Evolutionary conservation across 805 yeast species (phyloP).

Genomic region (Saturnispora hagleri): DNA sequence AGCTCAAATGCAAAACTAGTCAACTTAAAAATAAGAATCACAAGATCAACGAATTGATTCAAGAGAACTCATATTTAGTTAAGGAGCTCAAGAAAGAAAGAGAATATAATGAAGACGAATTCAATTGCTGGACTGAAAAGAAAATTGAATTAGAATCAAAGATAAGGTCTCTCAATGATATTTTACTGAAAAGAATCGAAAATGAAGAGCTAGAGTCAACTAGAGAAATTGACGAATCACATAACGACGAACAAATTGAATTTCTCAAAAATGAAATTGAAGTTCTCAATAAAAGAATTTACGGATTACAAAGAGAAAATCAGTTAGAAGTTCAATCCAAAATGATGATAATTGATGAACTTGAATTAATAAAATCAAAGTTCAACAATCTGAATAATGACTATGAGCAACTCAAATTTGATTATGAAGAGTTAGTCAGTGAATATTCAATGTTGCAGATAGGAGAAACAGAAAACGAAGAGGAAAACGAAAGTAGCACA

Average conservation of each 20-base stretch:
- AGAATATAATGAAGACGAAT: constrained; percentile 25
- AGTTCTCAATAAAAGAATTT: constrained; percentile 21
- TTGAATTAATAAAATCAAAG: constrained; percentile 39
- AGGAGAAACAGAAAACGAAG: constrained; percentile 2
- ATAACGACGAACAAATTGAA: constrained; percentile 2
- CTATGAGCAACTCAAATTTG: constrained; percentile 22
- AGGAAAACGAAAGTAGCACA: background rate
- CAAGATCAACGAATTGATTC: constrained; percentile 22
- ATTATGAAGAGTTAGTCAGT: constrained; percentile 23
- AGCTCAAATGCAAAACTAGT: constrained; percentile 23
- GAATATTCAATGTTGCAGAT: constrained; percentile 13
- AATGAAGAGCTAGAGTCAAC: constrained; percentile 3
- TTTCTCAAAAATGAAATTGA: constrained; percentile 17
- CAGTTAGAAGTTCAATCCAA: constrained; percentile 47
- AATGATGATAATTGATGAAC: constrained; percentile 43
- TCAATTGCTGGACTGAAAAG: constrained; percentile 21
- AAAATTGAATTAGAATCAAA: constrained; percentile 22
- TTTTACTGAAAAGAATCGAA: constrained; percentile 5
- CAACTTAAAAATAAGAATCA: constrained; percentile 18
- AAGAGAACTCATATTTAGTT: constrained; percentile 18
- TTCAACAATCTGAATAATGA: constrained; percentile 21
- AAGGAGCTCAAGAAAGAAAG: constrained; percentile 24
- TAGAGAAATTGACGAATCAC: constrained; percentile 4
- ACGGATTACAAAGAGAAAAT: constrained; percentile 38
- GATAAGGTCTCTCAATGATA: constrained; percentile 18